These are phyloP conservation scores for Dictyostelium capitatum DNA, from an alignment of 78 protist species.

Conservation along the genomic window DNA sequence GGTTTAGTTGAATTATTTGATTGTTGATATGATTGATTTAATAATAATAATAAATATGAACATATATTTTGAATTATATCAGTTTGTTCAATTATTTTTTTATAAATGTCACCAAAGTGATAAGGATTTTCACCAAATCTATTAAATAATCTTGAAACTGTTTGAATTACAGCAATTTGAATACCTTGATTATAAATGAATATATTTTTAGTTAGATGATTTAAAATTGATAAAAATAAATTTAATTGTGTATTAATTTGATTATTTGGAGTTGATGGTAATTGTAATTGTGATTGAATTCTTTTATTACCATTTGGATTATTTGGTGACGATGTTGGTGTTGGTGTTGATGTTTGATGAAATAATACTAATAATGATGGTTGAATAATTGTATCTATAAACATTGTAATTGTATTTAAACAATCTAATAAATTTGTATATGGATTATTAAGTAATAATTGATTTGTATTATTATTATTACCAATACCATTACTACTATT, in stretches of 20 bases:
- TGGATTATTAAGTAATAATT: conserved; percentile 1
- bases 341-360: neutral
- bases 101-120: conserved; percentile 27
- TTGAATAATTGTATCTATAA: conserved; percentile 18
- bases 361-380: conserved; percentile 11
- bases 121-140: conserved; percentile 46
- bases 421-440: conserved; percentile 31
- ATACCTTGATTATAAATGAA: conserved; percentile 16
- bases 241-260: neutral
- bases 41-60: neutral
- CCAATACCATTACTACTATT: conserved; percentile 3
- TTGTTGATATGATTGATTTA: neutral
- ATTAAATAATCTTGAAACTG: conserved; percentile 4
- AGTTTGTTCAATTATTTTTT: conserved; percentile 20
- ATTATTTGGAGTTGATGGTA: neutral
- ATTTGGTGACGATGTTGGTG: neutral
- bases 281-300: conserved; percentile 9
- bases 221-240: conserved; percentile 30
- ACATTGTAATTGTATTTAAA: conserved; percentile 16
- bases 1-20: neutral
- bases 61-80: conserved; percentile 50
- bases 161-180: conserved; percentile 5
- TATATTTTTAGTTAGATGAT: conserved; percentile 18
- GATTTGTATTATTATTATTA: neutral
- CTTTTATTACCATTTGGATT: neutral